Evolutionary conservation across 2,329 filamentous ascomycete genomes (phyloP).

Genomic region (Cladosporium austrohemisphaericum): DNA sequence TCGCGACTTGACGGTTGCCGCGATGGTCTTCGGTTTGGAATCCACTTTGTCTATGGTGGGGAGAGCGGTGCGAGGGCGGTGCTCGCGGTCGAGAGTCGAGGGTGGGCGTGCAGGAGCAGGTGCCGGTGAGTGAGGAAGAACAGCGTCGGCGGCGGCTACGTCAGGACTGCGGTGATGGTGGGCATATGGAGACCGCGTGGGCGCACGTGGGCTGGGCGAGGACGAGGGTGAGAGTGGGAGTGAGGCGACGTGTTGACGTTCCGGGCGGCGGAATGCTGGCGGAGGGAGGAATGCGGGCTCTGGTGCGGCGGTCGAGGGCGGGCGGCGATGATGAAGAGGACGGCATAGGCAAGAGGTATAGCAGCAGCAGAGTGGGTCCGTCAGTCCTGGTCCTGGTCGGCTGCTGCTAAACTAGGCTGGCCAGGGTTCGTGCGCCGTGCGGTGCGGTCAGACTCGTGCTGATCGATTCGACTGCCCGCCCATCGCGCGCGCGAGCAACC

Average conservation of each 20-base stretch:
- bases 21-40: slow-evolving; percentile 25
- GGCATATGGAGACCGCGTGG: slow-evolving; percentile 11
- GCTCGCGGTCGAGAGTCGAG: slow-evolving; percentile 9
- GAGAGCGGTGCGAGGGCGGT: slow-evolving; percentile 9
- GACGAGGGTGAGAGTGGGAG: not conserved
- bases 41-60: slow-evolving; percentile 29
- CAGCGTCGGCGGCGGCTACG: slow-evolving; percentile 5
- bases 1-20: slow-evolving; percentile 27
- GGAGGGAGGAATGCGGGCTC: slow-evolving; percentile 10
- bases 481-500: not conserved
- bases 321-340: slow-evolving; percentile 4
- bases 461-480: slow-evolving; percentile 8
- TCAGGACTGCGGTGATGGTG: not conserved
- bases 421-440: slow-evolving; percentile 10
- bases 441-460: slow-evolving; percentile 12
- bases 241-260: not conserved
- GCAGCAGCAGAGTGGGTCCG: not conserved
- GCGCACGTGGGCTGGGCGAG: slow-evolving; percentile 1
- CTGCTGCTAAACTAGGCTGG: slow-evolving; percentile 7
- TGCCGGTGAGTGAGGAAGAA: not conserved
- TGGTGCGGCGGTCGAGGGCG: not conserved
- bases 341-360: not conserved
- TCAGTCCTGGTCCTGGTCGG: not conserved
- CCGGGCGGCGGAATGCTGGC: slow-evolving; percentile 4
- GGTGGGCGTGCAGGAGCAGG: not conserved